Evolutionary conservation across 305 asterid genomes (phyloP).

Genomic region (Ilex paraguariensis): DNA sequence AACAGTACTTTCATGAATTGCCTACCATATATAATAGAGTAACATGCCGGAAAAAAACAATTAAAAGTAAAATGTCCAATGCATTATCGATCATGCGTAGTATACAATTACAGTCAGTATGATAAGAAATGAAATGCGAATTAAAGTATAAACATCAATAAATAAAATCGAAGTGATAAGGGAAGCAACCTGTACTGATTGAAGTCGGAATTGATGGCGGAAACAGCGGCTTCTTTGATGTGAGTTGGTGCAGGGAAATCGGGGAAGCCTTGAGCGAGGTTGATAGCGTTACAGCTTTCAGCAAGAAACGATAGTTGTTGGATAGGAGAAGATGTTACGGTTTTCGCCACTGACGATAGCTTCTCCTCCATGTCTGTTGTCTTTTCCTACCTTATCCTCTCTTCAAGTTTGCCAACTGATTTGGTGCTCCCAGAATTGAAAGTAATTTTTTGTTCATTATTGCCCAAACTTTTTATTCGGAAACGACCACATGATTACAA

Average conservation of each 20-base stretch:
- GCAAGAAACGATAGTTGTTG: constrained; percentile 68
- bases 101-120: too few relatives aligned
- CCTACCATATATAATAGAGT: too few relatives aligned
- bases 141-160: background rate
- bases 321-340: constrained; percentile 59
- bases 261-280: constrained; percentile 90
- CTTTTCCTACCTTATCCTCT: background rate
- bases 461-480: too few relatives aligned
- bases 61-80: too few relatives aligned
- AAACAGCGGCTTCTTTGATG: constrained; percentile 66
- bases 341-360: constrained; percentile 62
- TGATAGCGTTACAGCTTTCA: constrained; percentile 67
- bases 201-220: constrained; percentile 74
- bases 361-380: constrained; percentile 36
- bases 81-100: too few relatives aligned
- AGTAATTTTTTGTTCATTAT: too few relatives aligned
- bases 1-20: too few relatives aligned
- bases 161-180: background rate
- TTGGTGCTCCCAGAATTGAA: too few relatives aligned
- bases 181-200: constrained; percentile 74
- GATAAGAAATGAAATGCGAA: background rate
- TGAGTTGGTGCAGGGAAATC: constrained; percentile 69
- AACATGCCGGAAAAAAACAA: too few relatives aligned
- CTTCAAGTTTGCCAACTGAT: too few relatives aligned
- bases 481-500: too few relatives aligned